Conservation (phyloP, 352 stramenopile species). For the Ophiocytium majus region DNA sequence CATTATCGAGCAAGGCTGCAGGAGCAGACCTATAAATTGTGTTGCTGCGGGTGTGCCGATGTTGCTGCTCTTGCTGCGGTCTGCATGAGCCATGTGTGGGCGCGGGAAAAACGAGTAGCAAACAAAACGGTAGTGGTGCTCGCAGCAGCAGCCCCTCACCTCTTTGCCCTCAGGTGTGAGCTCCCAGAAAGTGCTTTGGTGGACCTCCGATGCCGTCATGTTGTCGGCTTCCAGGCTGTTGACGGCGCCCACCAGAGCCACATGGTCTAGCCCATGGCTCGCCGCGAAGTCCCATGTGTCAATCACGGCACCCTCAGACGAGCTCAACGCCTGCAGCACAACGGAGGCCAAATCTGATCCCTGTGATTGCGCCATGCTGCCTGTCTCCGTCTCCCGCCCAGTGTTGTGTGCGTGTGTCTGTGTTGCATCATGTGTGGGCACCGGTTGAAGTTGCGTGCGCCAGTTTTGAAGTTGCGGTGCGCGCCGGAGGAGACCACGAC, state of each 20-base stretch:
- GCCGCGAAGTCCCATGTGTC: constrained; percentile 48
- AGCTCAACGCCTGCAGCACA: constrained; percentile 14
- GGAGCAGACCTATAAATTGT: background rate
- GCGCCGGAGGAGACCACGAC: too few species aligned
- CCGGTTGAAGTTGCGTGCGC: too few species aligned
- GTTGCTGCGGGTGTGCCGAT: background rate
- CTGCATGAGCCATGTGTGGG: background rate
- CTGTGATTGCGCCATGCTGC: too few species aligned
- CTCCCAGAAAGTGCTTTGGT: constrained; percentile 34
- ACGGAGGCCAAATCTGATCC: constrained; percentile 9
- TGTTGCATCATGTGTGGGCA: too few species aligned
- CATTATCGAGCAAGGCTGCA: background rate
- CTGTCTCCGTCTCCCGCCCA: too few species aligned
- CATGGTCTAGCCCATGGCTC: constrained; percentile 32
- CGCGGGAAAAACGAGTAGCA: background rate
- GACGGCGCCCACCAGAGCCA: constrained; percentile 34
- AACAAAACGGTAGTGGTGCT: background rate
- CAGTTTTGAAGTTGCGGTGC: too few species aligned
- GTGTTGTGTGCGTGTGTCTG: too few species aligned
- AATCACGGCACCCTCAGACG: constrained; percentile 5
- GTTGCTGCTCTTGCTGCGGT: background rate
- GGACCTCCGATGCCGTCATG: constrained; percentile 38
- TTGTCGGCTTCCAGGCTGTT: constrained; percentile 45
- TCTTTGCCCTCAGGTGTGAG: constrained; percentile 41
- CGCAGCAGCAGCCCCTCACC: background rate